phyloP scores from a whole-genome alignment of 495 filamentous ascomycete genomes.

The Penicillium coffeae region DNA sequence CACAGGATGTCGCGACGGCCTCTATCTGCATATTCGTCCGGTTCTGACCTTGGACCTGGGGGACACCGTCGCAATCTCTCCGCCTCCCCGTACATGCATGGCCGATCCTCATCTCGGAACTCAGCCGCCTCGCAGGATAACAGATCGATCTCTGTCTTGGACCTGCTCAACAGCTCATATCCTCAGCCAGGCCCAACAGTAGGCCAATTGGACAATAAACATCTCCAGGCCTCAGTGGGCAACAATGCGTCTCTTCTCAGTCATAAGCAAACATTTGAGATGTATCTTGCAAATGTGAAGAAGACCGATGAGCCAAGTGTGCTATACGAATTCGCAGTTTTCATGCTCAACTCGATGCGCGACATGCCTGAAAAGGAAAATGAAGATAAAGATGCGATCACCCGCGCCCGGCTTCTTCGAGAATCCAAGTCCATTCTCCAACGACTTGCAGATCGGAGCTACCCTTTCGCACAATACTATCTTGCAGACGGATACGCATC shows the following conservation, averaged over 20 bases:
- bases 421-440: constrained; percentile 88
- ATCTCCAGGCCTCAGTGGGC: constrained; percentile 73
- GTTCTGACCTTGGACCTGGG: constrained; percentile 55
- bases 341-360: constrained; percentile 81
- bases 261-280: constrained; percentile 87
- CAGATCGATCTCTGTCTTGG: constrained; percentile 76
- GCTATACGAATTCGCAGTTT: constrained; percentile 93
- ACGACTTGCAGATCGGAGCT: constrained; percentile 77
- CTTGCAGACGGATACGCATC: constrained; percentile 91
- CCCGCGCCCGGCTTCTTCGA: constrained; percentile 64
- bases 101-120: constrained; percentile 56
- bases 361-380: constrained; percentile 48
- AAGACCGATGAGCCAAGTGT: constrained; percentile 86
- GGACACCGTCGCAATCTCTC: constrained; percentile 57
- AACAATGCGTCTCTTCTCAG: constrained; percentile 85
- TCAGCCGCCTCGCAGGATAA: constrained; percentile 67
- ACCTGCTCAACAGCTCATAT: constrained; percentile 85
- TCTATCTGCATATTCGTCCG: constrained; percentile 65
- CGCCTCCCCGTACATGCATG: constrained; percentile 44
- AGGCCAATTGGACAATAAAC: constrained; percentile 68
- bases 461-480: constrained; percentile 97
- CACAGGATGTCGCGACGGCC: constrained; percentile 60
- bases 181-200: constrained; percentile 77
- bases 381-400: constrained; percentile 40
- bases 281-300: constrained; percentile 95